Evolutionary conservation across 345 rosid genomes (phyloP).

Genomic region (Camelina neglecta): DNA sequence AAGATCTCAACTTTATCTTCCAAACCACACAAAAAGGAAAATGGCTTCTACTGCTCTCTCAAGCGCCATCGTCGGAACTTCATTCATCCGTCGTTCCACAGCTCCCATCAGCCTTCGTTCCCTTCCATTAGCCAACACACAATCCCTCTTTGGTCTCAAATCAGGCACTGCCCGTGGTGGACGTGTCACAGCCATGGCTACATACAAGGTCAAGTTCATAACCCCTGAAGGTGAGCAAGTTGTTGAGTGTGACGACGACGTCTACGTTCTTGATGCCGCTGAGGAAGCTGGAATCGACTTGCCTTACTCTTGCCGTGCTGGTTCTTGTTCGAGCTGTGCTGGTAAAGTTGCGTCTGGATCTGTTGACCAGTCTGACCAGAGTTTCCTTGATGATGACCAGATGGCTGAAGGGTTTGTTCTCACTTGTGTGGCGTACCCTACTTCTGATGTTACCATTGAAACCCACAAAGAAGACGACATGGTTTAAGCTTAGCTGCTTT

Average conservation of each 20-base stretch:
- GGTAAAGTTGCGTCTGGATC: conserved; percentile 59
- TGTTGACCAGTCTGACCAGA: conserved; percentile 81
- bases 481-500: conserved; percentile 40
- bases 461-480: conserved; percentile 91
- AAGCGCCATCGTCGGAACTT: conserved; percentile 63
- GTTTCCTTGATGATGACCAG: conserved; percentile 90
- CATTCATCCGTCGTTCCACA: conserved; percentile 59
- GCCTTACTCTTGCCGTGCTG: conserved; percentile 97
- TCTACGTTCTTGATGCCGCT: conserved; percentile 69
- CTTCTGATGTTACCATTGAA: conserved; percentile 60
- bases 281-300: conserved; percentile 79
- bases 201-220: conserved; percentile 72
- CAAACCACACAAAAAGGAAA: not conserved
- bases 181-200: conserved; percentile 64
- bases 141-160: conserved; percentile 67
- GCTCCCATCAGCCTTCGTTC: conserved; percentile 54
- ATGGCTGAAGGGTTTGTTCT: conserved; percentile 67
- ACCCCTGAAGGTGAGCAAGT: conserved; percentile 70
- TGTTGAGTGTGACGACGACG: conserved; percentile 60
- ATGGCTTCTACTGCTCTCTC: conserved; percentile 71
- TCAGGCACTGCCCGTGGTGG: conserved; percentile 52
- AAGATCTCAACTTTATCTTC: not conserved
- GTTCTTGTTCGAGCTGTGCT: conserved; percentile 89
- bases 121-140: conserved; percentile 50
- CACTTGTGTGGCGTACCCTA: conserved; percentile 79